Percentiles rank a stretch among this genome's conserved stretches.
These are phyloP conservation scores for Solanum piurae DNA, from an alignment of 257 asterid species.

Conservation along the genomic window DNA sequence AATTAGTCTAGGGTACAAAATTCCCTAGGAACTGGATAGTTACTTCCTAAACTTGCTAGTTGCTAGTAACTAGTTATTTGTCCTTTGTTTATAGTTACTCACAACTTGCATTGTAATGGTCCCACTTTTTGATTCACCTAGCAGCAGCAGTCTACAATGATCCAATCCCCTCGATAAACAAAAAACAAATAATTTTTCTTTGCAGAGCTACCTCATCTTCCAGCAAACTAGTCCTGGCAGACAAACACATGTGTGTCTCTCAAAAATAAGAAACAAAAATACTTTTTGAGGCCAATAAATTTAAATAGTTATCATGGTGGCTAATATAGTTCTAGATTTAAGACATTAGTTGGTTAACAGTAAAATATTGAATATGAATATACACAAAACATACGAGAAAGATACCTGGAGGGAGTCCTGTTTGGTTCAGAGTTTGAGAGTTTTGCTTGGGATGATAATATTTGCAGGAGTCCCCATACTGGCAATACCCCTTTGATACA, in stretches of 20 bases:
- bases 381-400: not conserved
- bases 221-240: not conserved
- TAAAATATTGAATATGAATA: not conserved
- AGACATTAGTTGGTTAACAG: not conserved
- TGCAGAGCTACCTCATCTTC: not conserved
- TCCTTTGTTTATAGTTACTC: not conserved
- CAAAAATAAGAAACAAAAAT: not conserved
- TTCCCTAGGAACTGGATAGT: not conserved
- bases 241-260: not conserved
- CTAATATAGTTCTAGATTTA: not conserved
- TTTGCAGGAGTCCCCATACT: conserved; percentile 70
- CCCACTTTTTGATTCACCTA: not conserved
- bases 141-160: not conserved
- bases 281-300: not conserved
- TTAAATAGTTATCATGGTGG: not conserved
- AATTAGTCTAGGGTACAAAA: not conserved
- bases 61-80: not conserved
- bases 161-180: not conserved
- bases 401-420: conserved; percentile 40
- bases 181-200: not conserved
- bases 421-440: conserved; percentile 14
- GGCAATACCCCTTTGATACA: conserved; percentile 67
- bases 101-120: not conserved
- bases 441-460: conserved; percentile 74
- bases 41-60: not conserved